These are phyloP conservation scores for Magnaporthiopsis poae DNA, from an alignment of 2,329 filamentous ascomycete species.

Conservation along the genomic window DNA sequence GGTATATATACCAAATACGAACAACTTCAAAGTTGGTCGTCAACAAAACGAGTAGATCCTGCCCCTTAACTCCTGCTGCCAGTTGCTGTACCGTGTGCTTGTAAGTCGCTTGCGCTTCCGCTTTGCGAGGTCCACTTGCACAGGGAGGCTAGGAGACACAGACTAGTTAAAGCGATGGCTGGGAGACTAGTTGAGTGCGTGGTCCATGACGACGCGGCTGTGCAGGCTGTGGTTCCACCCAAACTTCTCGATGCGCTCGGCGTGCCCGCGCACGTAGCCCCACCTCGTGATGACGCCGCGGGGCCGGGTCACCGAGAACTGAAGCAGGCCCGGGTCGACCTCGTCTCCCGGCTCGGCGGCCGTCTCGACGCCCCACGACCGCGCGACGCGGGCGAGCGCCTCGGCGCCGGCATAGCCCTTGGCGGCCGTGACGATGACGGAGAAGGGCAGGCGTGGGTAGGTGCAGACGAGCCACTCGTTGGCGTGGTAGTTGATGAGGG, in stretches of 20 bases:
- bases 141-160: too few species aligned
- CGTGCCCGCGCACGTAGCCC: constrained; percentile 44
- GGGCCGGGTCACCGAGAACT: constrained; percentile 52
- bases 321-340: constrained; percentile 82
- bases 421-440: constrained; percentile 77
- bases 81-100: too few species aligned
- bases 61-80: too few species aligned
- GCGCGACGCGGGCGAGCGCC: constrained; percentile 62
- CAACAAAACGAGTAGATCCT: too few species aligned
- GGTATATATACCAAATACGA: too few species aligned
- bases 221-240: constrained; percentile 61
- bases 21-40: too few species aligned
- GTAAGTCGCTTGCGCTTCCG: too few species aligned
- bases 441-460: constrained; percentile 82
- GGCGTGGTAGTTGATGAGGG: constrained; percentile 79
- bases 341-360: constrained; percentile 82
- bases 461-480: constrained; percentile 79
- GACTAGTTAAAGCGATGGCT: too few species aligned
- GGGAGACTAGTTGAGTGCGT: too few species aligned
- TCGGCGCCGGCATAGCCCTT: constrained; percentile 71
- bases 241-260: constrained; percentile 33
- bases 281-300: constrained; percentile 37
- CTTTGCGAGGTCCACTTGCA: too few species aligned
- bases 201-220: constrained; percentile 70
- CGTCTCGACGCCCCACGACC: constrained; percentile 83